Conservation (phyloP, 768 basidiomycete genomes). For the Tulasnella sp. region DNA sequence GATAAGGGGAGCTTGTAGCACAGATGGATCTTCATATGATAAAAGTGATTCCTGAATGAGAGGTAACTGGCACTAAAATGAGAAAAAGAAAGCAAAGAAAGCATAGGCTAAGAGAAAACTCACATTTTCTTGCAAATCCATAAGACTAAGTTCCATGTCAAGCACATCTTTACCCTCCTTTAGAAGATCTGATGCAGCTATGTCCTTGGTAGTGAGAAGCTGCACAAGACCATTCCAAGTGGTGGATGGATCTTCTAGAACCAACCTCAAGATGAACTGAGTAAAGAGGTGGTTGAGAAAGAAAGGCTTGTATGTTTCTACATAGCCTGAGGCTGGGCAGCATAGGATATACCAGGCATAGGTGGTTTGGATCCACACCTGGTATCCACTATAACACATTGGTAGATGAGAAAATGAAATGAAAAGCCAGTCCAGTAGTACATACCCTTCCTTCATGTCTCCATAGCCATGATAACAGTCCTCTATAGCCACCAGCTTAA, state of each 20-base stretch:
- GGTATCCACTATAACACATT: too few species aligned
- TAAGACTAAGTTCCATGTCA: too few species aligned
- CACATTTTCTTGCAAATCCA: not conserved
- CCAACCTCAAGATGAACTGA: conserved; percentile 34
- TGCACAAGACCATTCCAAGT: not conserved
- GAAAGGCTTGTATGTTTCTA: conserved; percentile 34
- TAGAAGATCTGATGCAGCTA: conserved; percentile 26
- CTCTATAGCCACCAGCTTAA: too few species aligned
- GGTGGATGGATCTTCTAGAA: not conserved
- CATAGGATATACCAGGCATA: conserved; percentile 52
- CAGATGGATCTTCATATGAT: not conserved
- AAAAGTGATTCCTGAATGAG: not conserved
- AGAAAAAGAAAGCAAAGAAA: not conserved
- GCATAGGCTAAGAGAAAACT: not conserved
- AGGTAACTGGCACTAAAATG: not conserved
- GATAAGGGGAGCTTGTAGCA: not conserved
- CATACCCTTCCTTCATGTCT: too few species aligned
- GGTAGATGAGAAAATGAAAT: too few species aligned
- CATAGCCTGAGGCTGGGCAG: conserved; percentile 37
- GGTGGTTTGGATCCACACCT: conserved; percentile 53
- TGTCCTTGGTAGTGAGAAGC: not conserved
- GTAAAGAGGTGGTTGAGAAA: conserved; percentile 39
- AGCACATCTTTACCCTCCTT: too few species aligned
- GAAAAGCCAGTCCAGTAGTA: too few species aligned
- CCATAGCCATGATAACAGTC: too few species aligned